Conservation (phyloP, 306 rosid species). For the Casuarina equisetifolia region DNA sequence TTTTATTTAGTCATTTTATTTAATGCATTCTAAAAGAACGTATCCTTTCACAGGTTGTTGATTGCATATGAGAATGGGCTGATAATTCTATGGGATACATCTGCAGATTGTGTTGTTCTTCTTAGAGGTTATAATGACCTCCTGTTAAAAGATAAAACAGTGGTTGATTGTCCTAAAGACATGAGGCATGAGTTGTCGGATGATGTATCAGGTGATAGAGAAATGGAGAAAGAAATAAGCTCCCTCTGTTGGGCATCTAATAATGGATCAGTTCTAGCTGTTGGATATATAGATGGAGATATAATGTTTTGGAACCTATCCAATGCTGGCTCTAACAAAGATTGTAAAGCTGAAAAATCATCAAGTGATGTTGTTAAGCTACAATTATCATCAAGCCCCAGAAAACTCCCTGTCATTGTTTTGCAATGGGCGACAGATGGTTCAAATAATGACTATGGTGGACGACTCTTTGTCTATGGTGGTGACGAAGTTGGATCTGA, state of each 20-base stretch:
- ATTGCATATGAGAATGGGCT: slow-evolving; percentile 82
- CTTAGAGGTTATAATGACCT: slow-evolving; percentile 67
- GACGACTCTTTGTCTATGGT: slow-evolving; percentile 79
- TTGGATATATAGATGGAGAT: slow-evolving; percentile 92
- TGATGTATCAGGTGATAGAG: slow-evolving; percentile 43
- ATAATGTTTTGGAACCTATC: slow-evolving; percentile 82
- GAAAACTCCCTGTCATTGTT: slow-evolving; percentile 73
- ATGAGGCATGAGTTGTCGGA: slow-evolving; percentile 36
- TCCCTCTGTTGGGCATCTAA: slow-evolving; percentile 82
- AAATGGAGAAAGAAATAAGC: slow-evolving; percentile 76
- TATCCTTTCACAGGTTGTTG: slow-evolving; percentile 62
- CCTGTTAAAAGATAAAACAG: slow-evolving; percentile 42
- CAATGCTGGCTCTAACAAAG: slow-evolving; percentile 39
- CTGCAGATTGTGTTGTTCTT: slow-evolving; percentile 66
- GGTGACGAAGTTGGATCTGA: slow-evolving; percentile 84
- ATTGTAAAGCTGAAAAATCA: slow-evolving; percentile 39
- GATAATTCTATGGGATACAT: slow-evolving; percentile 86
- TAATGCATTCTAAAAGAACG: slow-evolving; percentile 20
- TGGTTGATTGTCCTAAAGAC: slow-evolving; percentile 37
- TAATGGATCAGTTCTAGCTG: slow-evolving; percentile 69
- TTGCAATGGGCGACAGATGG: slow-evolving; percentile 59
- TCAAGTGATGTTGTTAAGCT: slow-evolving; percentile 64
- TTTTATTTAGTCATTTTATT: background rate
- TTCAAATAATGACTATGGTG: slow-evolving; percentile 38
- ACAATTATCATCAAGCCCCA: slow-evolving; percentile 62